Base-by-base conservation (phyloP, 2,329 filamentous ascomycete species). In the Fusarium falciforme region DNA sequence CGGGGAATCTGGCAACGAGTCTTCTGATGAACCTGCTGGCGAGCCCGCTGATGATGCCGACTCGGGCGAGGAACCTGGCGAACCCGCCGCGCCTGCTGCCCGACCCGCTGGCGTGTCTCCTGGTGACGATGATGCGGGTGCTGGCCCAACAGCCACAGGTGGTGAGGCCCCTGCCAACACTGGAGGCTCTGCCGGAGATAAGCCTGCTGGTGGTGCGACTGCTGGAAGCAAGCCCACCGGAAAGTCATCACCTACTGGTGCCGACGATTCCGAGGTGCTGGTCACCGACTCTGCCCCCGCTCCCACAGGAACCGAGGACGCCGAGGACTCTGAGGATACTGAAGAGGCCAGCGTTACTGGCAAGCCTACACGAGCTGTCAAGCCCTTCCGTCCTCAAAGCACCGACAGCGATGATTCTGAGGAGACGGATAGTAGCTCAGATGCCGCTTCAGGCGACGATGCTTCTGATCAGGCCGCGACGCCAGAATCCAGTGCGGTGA, bases 321-420 rank as follows among this genome's bases (percentile, higher is more conserved):
- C 54, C 9, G 55, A 27, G 1, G 47, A 59, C 6, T 22, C 64
- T 1, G 49, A 44, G 11, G 52, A 40, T 2, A 33, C 67, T 3
- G 55, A 20, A 10, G 55, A 58, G 22, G 33, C 16, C 0, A 57
- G 49, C 11, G 64, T 60, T 11, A 60, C 70, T 6, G 31, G 54
- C 9, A 52, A 33, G 29, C 36, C 44, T 6, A 76, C 70, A 6
- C 67, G 55, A 4, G 66, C 29, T 0, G 66, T 76, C 6, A 75
- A 72, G 52, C 71, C 74, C 2, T 76, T 76, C 66, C 61, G 36
- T 10, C 38, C 74, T 11, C 42, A 67, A 10, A 69, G 64, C 6
- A 64, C 44, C 0, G 66, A 40, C 3, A 61, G 44, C 1, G 44
- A 31, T 8, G 72, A 59, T 10, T 31, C 72, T 0, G 69, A 60